These are phyloP conservation scores for Sisymbrium irio DNA, from an alignment of 345 rosid species.

Conservation along the genomic window DNA sequence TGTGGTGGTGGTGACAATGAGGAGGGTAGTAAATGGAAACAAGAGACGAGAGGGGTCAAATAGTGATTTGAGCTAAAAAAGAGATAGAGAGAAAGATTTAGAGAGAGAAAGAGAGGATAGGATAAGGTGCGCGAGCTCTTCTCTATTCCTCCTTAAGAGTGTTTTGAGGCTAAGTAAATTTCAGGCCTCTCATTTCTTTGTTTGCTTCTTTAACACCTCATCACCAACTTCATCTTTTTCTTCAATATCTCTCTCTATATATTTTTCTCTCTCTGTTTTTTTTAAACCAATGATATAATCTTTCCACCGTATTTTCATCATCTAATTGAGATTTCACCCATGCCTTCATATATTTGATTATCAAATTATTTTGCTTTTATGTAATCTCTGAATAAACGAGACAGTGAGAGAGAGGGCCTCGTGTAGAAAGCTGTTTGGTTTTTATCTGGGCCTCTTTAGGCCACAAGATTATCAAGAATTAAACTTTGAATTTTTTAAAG, in stretches of 20 bases:
- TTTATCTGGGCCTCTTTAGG: background rate
- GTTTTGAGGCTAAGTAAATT: slow-evolving; percentile 49
- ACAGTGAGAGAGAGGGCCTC: background rate
- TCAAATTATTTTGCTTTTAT: background rate
- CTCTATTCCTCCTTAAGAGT: slow-evolving; percentile 25
- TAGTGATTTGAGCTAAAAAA: slow-evolving; percentile 9
- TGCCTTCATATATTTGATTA: background rate
- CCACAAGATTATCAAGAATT: background rate
- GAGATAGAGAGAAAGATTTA: background rate
- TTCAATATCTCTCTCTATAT: background rate
- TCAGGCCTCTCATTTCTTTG: slow-evolving; percentile 63
- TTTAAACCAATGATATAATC: background rate
- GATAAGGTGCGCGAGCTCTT: slow-evolving; percentile 57
- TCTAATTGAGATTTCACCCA: background rate
- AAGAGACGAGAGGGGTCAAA: slow-evolving; percentile 31
- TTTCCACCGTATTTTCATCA: background rate
- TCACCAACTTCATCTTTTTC: slow-evolving; percentile 32
- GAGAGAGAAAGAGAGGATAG: slow-evolving; percentile 46
- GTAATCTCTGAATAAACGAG: background rate
- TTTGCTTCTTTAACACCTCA: slow-evolving; percentile 35
- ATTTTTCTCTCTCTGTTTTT: background rate
- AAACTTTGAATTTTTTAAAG: background rate
- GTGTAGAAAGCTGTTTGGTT: background rate
- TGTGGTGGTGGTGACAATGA: slow-evolving; percentile 29
- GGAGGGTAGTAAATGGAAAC: slow-evolving; percentile 29